Base-by-base conservation (phyloP, 805 yeast species). In the Candida succiphila region DNA sequence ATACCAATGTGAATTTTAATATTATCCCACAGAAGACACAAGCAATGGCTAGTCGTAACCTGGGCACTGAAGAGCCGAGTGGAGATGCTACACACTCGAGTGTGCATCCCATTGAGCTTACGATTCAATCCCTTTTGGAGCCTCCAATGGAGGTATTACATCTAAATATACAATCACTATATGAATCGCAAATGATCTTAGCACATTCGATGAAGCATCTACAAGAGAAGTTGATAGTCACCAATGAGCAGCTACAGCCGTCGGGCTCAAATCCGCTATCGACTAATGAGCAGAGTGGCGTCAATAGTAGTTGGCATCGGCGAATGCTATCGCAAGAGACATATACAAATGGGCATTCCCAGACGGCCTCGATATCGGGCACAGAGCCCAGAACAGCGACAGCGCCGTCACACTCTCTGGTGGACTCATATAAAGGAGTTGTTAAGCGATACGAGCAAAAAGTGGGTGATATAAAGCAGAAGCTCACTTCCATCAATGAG, bases 31-130 rank as follows among this genome's bases (percentile, higher is more conserved):
- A n/a, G n/a, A n/a, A n/a, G n/a, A n/a, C n/a, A n/a, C n/a, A n/a
- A n/a, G n/a, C n/a, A n/a, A n/a, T n/a, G n/a, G n/a, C n/a, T n/a
- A n/a, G n/a, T n/a, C n/a, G n/a, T n/a, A n/a, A n/a, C n/a, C n/a
- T n/a, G n/a, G n/a, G n/a, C n/a, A n/a, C n/a, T n/a, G n/a, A n/a
- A n/a, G n/a, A n/a, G n/a, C n/a, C n/a, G n/a, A n/a, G n/a, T n/a
- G n/a, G n/a, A n/a, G n/a, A n/a, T n/a, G n/a, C n/a, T n/a, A n/a
- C n/a, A n/a, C n/a, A n/a, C n/a, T n/a, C 26, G n/a, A 66, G 67
- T 21, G 57, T 74, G 13, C 81, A 75, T 45, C 78, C 80, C 0
- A 63, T 75, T 29, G 83, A 75, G 39, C 56, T 74, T 20, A 64
- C 74, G 2, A 78, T 75, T 0, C 82, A 75, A 39, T 54, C 72